A percentile compares a stretch with the other conserved stretches of the same genome.
These are phyloP conservation scores for Xanthoceras sorbifolium DNA, from an alignment of 345 rosid species.

Conservation along the genomic window DNA sequence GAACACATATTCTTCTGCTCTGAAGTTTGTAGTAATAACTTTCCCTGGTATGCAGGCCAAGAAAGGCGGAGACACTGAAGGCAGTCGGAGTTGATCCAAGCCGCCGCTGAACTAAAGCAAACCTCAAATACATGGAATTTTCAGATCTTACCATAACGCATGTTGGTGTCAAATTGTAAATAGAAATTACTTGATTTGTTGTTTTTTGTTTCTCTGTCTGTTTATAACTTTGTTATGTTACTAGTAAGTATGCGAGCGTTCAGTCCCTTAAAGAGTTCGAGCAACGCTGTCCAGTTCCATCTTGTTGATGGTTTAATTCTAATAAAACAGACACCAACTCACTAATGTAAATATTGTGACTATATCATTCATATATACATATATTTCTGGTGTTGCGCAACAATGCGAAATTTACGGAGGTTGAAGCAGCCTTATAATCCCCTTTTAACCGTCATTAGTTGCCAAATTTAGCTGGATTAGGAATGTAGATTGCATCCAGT, in stretches of 20 bases:
- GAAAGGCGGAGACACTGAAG: slow-evolving; percentile 44
- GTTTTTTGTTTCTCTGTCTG: not conserved
- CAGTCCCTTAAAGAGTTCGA: not conserved
- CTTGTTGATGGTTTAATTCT: not conserved
- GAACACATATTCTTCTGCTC: too few species aligned
- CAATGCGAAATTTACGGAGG: too few species aligned
- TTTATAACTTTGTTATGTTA: not conserved
- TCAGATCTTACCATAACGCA: not conserved
- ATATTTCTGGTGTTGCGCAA: too few species aligned
- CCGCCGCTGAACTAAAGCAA: slow-evolving; percentile 24
- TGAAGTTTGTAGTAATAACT: not conserved
- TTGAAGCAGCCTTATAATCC: too few species aligned
- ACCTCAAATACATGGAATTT: not conserved
- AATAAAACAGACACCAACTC: slow-evolving; percentile 11
- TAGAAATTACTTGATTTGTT: not conserved
- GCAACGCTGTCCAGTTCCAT: not conserved
- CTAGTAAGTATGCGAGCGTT: not conserved
- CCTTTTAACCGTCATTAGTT: too few species aligned
- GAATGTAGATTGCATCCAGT: too few species aligned
- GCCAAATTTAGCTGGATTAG: too few species aligned
- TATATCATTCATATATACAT: too few species aligned
- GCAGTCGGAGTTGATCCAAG: slow-evolving; percentile 42
- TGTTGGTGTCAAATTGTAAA: slow-evolving; percentile 4
- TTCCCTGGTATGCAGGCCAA: slow-evolving; percentile 27
- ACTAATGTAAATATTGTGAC: not conserved